phyloP scores from a whole-genome alignment of 129 eudicot species.

The Centella asiatica region DNA sequence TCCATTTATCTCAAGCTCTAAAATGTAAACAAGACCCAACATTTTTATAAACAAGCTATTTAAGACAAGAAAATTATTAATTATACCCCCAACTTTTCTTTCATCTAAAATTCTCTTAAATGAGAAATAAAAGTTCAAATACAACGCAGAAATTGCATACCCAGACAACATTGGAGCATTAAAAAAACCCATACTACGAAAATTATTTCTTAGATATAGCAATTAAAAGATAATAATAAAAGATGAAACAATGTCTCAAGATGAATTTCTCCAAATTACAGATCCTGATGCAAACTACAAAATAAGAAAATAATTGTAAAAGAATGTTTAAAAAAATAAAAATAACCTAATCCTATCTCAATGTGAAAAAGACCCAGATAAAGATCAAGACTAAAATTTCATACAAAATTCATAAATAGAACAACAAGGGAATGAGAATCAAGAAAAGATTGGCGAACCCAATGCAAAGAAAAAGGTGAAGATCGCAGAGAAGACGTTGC shows the following conservation, averaged over 20 bases:
- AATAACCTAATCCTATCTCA: slow-evolving; percentile 20
- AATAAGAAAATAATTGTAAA: too few species aligned
- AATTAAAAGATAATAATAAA: too few species aligned
- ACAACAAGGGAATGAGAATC: background rate
- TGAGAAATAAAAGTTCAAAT: too few species aligned
- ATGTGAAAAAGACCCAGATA: background rate
- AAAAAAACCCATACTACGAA: too few species aligned
- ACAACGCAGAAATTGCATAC: too few species aligned
- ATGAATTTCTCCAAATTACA: background rate
- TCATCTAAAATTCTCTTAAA: background rate
- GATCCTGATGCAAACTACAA: background rate
- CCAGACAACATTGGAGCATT: too few species aligned
- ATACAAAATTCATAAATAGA: background rate
- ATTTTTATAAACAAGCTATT: background rate
- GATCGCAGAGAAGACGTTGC: slow-evolving; percentile 79
- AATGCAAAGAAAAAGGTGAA: slow-evolving; percentile 93
- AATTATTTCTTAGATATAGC: too few species aligned
- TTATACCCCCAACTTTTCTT: background rate
- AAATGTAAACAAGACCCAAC: background rate
- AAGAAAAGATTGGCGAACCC: slow-evolving; percentile 33
- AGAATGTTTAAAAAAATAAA: too few species aligned
- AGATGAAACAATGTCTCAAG: background rate
- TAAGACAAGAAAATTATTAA: background rate
- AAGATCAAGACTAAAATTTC: background rate
- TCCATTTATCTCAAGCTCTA: background rate